Conservation (phyloP, 345 rosid species). For the Gossypium herbaceum region DNA sequence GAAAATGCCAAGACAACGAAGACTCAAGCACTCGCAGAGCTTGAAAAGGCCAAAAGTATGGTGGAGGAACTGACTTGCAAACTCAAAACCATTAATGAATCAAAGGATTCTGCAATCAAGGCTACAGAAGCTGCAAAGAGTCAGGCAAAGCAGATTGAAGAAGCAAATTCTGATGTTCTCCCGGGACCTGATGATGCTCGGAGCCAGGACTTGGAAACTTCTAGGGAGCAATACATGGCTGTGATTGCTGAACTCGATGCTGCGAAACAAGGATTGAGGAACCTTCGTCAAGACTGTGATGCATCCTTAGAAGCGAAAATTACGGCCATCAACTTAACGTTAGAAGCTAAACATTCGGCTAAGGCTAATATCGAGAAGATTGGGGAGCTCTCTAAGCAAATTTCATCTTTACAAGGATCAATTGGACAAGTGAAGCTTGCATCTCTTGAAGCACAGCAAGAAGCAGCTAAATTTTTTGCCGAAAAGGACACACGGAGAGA, state of each 20-base stretch:
- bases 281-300: conserved; percentile 58
- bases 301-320: conserved; percentile 51
- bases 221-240: conserved; percentile 51
- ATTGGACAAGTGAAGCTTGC: conserved; percentile 81
- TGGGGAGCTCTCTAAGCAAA: conserved; percentile 65
- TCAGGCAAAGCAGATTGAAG: conserved; percentile 49
- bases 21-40: conserved; percentile 66
- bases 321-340: conserved; percentile 51
- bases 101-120: conserved; percentile 57
- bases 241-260: conserved; percentile 62
- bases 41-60: conserved; percentile 63
- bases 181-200: conserved; percentile 39
- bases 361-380: conserved; percentile 65
- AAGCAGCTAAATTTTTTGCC: conserved; percentile 59
- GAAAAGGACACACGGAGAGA: conserved; percentile 63
- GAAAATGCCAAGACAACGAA: conserved; percentile 70
- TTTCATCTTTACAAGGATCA: conserved; percentile 65
- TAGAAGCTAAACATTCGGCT: conserved; percentile 56
- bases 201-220: conserved; percentile 48
- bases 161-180: conserved; percentile 37
- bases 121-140: conserved; percentile 64
- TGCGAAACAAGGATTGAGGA: conserved; percentile 73
- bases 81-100: conserved; percentile 49
- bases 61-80: conserved; percentile 62
- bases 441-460: conserved; percentile 58